Conservation (phyloP, 2,329 filamentous ascomycete species). For the Pseudogymnoascus sp. region DNA sequence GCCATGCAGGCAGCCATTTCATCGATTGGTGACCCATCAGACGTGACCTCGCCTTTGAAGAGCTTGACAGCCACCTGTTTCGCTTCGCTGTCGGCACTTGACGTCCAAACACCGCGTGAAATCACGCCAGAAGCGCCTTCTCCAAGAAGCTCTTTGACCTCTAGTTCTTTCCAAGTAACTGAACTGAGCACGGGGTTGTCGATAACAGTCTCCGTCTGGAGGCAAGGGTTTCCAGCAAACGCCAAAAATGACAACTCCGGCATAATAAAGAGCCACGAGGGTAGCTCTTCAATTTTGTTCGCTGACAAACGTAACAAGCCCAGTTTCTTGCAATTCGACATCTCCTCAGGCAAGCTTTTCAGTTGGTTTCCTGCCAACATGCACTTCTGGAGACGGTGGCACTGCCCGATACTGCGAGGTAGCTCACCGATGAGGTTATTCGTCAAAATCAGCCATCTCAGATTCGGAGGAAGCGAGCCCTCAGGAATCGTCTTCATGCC, state of each 20-base stretch:
- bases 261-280: constrained; percentile 36
- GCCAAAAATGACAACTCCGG: constrained; percentile 39
- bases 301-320: constrained; percentile 37
- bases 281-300: constrained; percentile 34
- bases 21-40: constrained; percentile 40
- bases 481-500: constrained; percentile 36
- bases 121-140: constrained; percentile 41
- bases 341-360: constrained; percentile 31
- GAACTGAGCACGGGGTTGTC: constrained; percentile 27
- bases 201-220: constrained; percentile 12
- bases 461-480: constrained; percentile 32
- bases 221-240: constrained; percentile 40
- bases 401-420: constrained; percentile 36
- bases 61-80: constrained; percentile 40
- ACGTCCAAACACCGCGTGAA: constrained; percentile 32
- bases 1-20: constrained; percentile 40
- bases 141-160: constrained; percentile 34
- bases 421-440: constrained; percentile 35
- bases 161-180: constrained; percentile 35
- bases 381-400: constrained; percentile 38
- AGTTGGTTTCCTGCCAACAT: constrained; percentile 42
- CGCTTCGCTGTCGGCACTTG: constrained; percentile 17
- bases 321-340: constrained; percentile 37
- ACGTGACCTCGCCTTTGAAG: constrained; percentile 40
- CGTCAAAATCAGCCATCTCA: constrained; percentile 42